phyloP scores from a whole-genome alignment of 768 basidiomycete species.

The Xanthoconium purpureum region DNA sequence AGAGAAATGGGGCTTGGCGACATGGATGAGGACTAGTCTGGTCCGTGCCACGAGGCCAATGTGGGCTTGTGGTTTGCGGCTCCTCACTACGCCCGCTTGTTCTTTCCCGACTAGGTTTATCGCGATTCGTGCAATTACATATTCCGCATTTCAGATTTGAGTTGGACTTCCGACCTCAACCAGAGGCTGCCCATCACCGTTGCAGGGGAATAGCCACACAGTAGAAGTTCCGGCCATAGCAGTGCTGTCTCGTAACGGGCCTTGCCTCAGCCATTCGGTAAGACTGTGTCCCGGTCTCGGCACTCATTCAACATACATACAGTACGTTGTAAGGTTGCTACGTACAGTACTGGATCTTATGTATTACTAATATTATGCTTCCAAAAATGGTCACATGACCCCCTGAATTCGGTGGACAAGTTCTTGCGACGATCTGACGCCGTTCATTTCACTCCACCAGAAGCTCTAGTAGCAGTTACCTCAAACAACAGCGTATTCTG shows the following conservation, averaged over 20 bases:
- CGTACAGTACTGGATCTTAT: too few species aligned
- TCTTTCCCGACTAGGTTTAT: not conserved
- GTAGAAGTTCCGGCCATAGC: slow-evolving; percentile 8
- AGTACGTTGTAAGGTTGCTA: too few species aligned
- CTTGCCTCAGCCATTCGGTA: not conserved
- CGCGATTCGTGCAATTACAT: slow-evolving; percentile 4
- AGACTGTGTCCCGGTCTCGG: too few species aligned
- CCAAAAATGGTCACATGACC: not conserved
- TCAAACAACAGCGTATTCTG: slow-evolving; percentile 8
- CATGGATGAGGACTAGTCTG: slow-evolving; percentile 41
- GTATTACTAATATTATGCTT: not conserved
- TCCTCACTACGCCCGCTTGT: not conserved
- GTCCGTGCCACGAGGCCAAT: slow-evolving; percentile 1
- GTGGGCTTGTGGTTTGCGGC: slow-evolving; percentile 1
- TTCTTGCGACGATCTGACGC: slow-evolving; percentile 7
- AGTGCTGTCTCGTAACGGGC: slow-evolving; percentile 15
- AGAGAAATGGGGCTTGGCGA: slow-evolving; percentile 38
- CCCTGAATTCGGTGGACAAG: not conserved
- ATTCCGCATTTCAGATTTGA: not conserved
- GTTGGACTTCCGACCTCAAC: slow-evolving; percentile 5
- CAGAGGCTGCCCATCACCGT: not conserved
- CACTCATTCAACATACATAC: too few species aligned
- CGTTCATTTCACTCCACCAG: slow-evolving; percentile 4
- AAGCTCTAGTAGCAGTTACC: slow-evolving; percentile 5
- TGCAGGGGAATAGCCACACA: slow-evolving; percentile 6